Percentiles rank a stretch among this genome's conserved stretches.
Evolutionary conservation across 495 filamentous ascomycete species (phyloP).

Genomic region (Talaromyces stipitatus): DNA sequence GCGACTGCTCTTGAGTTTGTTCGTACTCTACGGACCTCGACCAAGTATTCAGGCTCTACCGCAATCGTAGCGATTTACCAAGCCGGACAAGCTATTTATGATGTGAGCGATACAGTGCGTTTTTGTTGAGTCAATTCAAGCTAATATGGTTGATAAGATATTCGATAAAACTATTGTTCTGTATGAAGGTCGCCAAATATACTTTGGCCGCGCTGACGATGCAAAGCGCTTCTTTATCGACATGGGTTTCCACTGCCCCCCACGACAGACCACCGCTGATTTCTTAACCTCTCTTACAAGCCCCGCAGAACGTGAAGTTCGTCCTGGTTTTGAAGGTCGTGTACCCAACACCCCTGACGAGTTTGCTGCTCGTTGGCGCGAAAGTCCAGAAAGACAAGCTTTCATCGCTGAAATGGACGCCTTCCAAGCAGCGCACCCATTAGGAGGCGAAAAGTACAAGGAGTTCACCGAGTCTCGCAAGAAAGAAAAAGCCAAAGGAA

Average conservation of each 20-base stretch:
- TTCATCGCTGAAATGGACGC: slow-evolving; percentile 47
- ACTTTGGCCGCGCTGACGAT: slow-evolving; percentile 53
- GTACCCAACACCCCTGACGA: slow-evolving; percentile 68
- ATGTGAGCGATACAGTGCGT: slow-evolving; percentile 16
- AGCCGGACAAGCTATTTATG: slow-evolving; percentile 78
- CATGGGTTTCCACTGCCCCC: slow-evolving; percentile 58
- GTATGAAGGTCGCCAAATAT: slow-evolving; percentile 61
- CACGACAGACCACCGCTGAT: slow-evolving; percentile 62
- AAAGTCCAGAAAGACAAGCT: slow-evolving; percentile 42
- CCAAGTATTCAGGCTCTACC: slow-evolving; percentile 67
- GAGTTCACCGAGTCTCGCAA: slow-evolving; percentile 33
- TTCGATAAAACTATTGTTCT: slow-evolving; percentile 58
- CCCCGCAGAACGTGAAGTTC: slow-evolving; percentile 55
- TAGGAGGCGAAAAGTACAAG: slow-evolving; percentile 31
- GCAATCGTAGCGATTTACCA: slow-evolving; percentile 83
- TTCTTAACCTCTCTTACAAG: slow-evolving; percentile 73
- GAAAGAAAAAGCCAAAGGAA: slow-evolving; percentile 37
- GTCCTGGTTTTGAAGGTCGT: slow-evolving; percentile 52
- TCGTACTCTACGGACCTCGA: slow-evolving; percentile 67
- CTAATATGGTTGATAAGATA: slow-evolving; percentile 10
- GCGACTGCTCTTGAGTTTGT: slow-evolving; percentile 71
- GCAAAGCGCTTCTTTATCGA: slow-evolving; percentile 58
- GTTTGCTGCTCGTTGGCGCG: slow-evolving; percentile 57
- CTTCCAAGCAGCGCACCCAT: slow-evolving; percentile 37
- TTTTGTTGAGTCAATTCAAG: background rate